phyloP scores from a whole-genome alignment of 2,329 filamentous ascomycete species.

The Colletotrichum cereale region DNA sequence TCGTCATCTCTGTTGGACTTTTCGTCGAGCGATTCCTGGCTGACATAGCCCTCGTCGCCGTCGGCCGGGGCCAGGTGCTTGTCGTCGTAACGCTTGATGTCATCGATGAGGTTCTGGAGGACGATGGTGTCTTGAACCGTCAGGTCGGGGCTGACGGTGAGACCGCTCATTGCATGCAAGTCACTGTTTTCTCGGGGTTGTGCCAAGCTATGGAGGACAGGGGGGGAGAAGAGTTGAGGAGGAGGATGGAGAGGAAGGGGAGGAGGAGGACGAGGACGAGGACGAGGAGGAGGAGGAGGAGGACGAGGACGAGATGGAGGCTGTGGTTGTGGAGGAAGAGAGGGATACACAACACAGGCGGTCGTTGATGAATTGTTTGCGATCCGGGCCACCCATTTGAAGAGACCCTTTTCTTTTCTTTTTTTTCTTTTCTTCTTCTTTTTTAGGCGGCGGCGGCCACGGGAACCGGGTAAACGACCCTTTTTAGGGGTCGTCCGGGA shows the following conservation, averaged over 20 bases:
- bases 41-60: conserved; percentile 17
- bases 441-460: too few species aligned
- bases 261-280: too few species aligned
- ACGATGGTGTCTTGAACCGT: conserved; percentile 18
- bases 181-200: not conserved
- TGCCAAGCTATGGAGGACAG: not conserved
- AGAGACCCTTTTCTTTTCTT: not conserved
- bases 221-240: not conserved
- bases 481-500: conserved; percentile 10
- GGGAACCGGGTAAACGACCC: not conserved
- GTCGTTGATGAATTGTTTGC: not conserved
- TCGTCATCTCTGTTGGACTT: conserved; percentile 15
- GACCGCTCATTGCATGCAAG: conserved; percentile 16
- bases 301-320: too few species aligned
- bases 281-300: too few species aligned
- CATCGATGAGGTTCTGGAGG: conserved; percentile 20
- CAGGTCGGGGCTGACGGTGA: conserved; percentile 13
- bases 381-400: conserved; percentile 3
- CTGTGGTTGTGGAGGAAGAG: too few species aligned
- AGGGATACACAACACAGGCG: not conserved
- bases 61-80: conserved; percentile 7
- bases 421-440: too few species aligned
- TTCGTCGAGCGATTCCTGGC: conserved; percentile 11
- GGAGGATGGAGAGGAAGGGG: not conserved
- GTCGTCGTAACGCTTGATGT: conserved; percentile 17